Evolutionary conservation across 2,329 filamentous ascomycete genomes (phyloP).

Genomic region (Ophiocordyceps camponoti-saundersi): DNA sequence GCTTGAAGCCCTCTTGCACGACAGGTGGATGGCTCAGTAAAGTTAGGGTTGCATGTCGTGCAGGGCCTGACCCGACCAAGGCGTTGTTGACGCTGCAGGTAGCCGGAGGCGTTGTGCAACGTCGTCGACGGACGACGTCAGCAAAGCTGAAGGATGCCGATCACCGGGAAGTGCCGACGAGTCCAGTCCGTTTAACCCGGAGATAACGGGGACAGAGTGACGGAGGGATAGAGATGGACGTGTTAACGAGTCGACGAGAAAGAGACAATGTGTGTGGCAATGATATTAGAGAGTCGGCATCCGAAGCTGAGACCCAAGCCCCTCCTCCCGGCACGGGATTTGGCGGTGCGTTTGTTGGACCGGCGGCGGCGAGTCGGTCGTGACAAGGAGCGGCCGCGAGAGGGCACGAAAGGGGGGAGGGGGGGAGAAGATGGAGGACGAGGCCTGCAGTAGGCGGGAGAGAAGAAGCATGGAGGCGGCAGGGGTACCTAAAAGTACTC

Average conservation of each 20-base stretch:
- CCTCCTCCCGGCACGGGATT: conserved; percentile 5
- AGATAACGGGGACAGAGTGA: not conserved
- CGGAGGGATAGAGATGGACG: not conserved
- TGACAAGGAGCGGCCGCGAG: too few relatives aligned
- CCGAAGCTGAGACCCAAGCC: too few relatives aligned
- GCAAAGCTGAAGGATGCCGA: not conserved
- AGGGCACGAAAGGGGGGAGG: not conserved
- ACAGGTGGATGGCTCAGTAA: not conserved
- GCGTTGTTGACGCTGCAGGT: not conserved
- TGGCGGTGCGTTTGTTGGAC: conserved; percentile 2
- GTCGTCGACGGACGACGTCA: not conserved
- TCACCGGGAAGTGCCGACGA: not conserved
- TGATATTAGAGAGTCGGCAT: too few relatives aligned
- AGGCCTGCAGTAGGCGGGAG: not conserved
- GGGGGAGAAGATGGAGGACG: not conserved
- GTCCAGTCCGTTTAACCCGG: too few relatives aligned
- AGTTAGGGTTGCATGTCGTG: conserved; percentile 6
- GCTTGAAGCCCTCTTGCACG: not conserved
- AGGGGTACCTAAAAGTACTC: conserved; percentile 1
- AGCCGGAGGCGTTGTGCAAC: not conserved
- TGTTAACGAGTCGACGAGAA: not conserved
- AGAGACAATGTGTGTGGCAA: too few relatives aligned
- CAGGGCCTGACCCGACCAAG: too few relatives aligned
- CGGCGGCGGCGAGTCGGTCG: not conserved
- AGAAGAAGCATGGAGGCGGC: not conserved